Conservation (phyloP, 2,329 filamentous ascomycete species). For the Ophioceras dolichostomum region DNA sequence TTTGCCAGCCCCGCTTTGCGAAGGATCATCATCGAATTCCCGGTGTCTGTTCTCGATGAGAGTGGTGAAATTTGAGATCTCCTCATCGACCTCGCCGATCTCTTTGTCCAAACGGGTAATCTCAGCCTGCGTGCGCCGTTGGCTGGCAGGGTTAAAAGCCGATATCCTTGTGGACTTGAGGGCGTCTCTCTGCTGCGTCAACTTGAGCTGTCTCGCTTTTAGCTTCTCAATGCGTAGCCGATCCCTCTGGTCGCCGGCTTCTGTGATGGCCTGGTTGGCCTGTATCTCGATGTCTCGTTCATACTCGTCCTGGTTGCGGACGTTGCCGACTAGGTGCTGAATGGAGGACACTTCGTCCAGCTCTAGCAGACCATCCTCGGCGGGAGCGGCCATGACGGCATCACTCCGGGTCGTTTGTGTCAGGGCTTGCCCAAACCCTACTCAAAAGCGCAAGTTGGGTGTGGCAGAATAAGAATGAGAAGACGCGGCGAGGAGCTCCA, state of each 20-base stretch:
- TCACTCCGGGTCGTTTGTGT: too few species aligned
- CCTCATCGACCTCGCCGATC: slow-evolving; percentile 34
- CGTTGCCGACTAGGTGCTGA: slow-evolving; percentile 50
- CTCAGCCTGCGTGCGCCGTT: slow-evolving; percentile 44
- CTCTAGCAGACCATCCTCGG: too few species aligned
- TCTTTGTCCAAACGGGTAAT: slow-evolving; percentile 57
- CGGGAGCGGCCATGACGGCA: too few species aligned
- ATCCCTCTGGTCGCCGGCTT: slow-evolving; percentile 51
- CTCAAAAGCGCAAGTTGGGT: too few species aligned
- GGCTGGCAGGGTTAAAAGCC: background rate
- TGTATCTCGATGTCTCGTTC: slow-evolving; percentile 70
- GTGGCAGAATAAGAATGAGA: too few species aligned
- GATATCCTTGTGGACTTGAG: background rate
- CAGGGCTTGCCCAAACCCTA: too few species aligned
- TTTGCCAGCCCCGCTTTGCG: slow-evolving; percentile 29
- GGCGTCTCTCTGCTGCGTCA: slow-evolving; percentile 52
- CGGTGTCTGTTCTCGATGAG: slow-evolving; percentile 68
- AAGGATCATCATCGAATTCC: slow-evolving; percentile 30
- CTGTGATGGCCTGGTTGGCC: slow-evolving; percentile 45
- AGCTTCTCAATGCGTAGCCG: slow-evolving; percentile 49
- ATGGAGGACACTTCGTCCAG: slow-evolving; percentile 49
- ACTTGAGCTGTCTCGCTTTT: slow-evolving; percentile 39
- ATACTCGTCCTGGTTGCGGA: slow-evolving; percentile 79
- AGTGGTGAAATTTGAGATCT: slow-evolving; percentile 67
- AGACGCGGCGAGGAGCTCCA: too few species aligned